Evolutionary conservation across 768 basidiomycete genomes (phyloP), one percentile per base, ranked within the genome.

Genomic region (Erythrobasidium yunnanense): DNA sequence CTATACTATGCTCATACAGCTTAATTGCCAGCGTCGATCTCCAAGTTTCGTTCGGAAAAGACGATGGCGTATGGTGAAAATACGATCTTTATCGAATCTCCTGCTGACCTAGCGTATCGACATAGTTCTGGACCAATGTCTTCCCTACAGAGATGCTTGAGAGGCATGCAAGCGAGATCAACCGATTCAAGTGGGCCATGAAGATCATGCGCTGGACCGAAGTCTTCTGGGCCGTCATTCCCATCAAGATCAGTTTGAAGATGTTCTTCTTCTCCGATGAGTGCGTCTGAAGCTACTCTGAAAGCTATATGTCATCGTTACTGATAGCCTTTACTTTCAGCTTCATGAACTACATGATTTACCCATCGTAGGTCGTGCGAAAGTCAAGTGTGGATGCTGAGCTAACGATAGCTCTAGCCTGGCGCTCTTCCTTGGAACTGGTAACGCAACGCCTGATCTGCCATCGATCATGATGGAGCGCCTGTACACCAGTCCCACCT

Each of bases 31-130:
- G 76, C 1, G 78, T 79, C 65, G 77, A 78, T 29, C 71, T 79
- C n/a, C 77, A 78, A 69, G 78, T 79, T 17, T 77, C 77, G 0
- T 79, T 79, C 70, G 78, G 79, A 46, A 78, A 79, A 66, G 79
- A 74, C 52, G 77, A 79, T 62, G 77, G 34, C 17, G 60, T 63
- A 33, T 8, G 47, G 11, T n/a, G 38, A n/a, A n/a, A n/a, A n/a
- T n/a, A n/a, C n/a, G n/a, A n/a, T n/a, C n/a, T n/a, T n/a, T n/a
- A n/a, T n/a, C n/a, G n/a, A n/a, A n/a, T n/a, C n/a, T n/a, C n/a
- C n/a, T n/a, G n/a, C n/a, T 51, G 11, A 25, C 25, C 49, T 51
- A 7, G 7, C 49, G 49, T 23, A 25, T 6, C 38, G 22, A 6
- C 18, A 25, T 63, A 77, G 70, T 79, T 79, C 73, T 79, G 78